Base-by-base conservation (phyloP, 805 yeast species). In the Candida patagonica region DNA sequence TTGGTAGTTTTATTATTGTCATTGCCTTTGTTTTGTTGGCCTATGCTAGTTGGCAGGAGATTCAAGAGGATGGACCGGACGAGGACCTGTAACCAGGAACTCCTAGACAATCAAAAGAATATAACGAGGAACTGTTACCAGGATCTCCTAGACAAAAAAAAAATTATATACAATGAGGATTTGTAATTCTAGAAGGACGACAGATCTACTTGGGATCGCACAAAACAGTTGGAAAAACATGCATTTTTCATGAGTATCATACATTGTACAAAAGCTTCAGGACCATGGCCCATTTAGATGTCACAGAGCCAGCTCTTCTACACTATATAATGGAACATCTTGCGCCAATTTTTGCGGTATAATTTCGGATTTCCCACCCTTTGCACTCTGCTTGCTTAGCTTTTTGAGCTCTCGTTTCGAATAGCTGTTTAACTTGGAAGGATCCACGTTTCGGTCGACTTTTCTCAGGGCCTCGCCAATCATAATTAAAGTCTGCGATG, bases 1-100 rank as follows among this genome's bases (percentile, higher is more conserved):
- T 73, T 2, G 95, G 95, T 6, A 86, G 88, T 42, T 33, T 73
- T 3, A 56, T 84, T 34, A 83, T 85, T 26, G 68, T 82, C 27
- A 53, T 68, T 17, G 95, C 95, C 0, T 86, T 85, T 55, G 68
- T 59, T 0, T 56, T 84, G 27, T 67, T 86, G 51, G 47, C 62
- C 4, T 50, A 53, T 40, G 62, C 63, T 7, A 53, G 57, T 35
- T 48, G 42, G 41, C 49, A 53, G 30, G 67, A 63, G 36, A 59
- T 65, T 20, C 62, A 60, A 16, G 62, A 60, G 16, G 63, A 59
- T 9, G 67, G 58, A 3, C 57, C 51, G 9, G 64, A 59, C 23
- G 50, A 46, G 4, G 53, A 50, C 9, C 45, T 44, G 10, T 21
- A 31, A 31, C 2, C 22, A 4, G 5, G 19, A 16, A 12, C 4